phyloP scores from a whole-genome alignment of 78 protist species.

The Dictyostelium discoideum region DNA sequence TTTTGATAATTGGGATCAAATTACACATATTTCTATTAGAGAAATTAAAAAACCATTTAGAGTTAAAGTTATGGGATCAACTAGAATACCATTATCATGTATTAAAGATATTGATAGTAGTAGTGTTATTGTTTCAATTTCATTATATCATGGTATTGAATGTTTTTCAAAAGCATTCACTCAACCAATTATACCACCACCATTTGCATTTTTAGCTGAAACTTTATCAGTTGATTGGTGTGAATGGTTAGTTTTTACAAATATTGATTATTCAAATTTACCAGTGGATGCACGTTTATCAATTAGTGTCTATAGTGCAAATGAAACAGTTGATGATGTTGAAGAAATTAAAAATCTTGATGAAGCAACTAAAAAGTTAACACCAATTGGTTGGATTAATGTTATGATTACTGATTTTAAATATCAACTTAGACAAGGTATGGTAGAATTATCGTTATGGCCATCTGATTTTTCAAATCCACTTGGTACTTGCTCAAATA shows the following conservation, averaged over 20 bases:
- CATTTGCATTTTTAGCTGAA: background rate
- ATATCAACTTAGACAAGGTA: slow-evolving; percentile 59
- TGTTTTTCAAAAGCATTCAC: slow-evolving; percentile 30
- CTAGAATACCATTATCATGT: slow-evolving; percentile 22
- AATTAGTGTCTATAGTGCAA: slow-evolving; percentile 39
- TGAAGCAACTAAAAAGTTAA: slow-evolving; percentile 12
- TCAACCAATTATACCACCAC: background rate
- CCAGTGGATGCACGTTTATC: slow-evolving; percentile 58
- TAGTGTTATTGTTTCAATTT: slow-evolving; percentile 39
- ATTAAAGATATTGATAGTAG: slow-evolving; percentile 34
- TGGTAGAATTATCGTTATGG: slow-evolving; percentile 35
- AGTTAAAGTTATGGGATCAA: slow-evolving; percentile 36
- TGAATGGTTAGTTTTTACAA: slow-evolving; percentile 18
- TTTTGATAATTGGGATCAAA: slow-evolving; percentile 37
- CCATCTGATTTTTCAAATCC: slow-evolving; percentile 85
- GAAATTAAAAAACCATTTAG: slow-evolving; percentile 50
- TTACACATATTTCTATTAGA: slow-evolving; percentile 61
- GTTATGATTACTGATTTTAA: slow-evolving; percentile 68
- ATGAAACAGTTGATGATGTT: background rate
- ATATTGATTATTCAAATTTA: slow-evolving; percentile 45
- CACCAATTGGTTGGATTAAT: slow-evolving; percentile 80
- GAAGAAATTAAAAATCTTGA: background rate
- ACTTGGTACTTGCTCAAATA: slow-evolving; percentile 61
- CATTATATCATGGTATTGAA: slow-evolving; percentile 76
- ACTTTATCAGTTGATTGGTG: slow-evolving; percentile 2